phyloP scores from a whole-genome alignment of 257 asterid species.

The Galeopsis tetrahit region DNA sequence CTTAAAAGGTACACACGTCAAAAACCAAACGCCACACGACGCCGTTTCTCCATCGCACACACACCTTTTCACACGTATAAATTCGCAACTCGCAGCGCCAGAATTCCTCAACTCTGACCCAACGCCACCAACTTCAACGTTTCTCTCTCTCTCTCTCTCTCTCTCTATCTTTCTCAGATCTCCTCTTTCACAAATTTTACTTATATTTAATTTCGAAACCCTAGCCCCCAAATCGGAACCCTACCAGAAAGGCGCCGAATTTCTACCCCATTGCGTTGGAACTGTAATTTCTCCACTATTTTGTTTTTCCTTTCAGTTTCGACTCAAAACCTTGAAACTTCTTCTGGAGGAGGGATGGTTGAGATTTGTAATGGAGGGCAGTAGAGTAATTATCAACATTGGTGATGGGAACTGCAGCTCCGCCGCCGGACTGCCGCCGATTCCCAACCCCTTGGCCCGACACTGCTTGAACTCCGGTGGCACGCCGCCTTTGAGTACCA shows the following conservation, averaged over 20 bases:
- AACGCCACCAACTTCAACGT: slow-evolving; percentile 36
- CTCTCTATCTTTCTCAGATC: slow-evolving; percentile 29
- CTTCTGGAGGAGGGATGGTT: slow-evolving; percentile 59
- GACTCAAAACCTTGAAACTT: slow-evolving; percentile 22
- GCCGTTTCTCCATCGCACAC: slow-evolving; percentile 29
- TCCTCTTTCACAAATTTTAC: slow-evolving; percentile 33
- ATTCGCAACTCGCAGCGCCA: slow-evolving; percentile 25
- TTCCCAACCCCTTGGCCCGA: slow-evolving; percentile 55
- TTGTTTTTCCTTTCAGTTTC: background rate
- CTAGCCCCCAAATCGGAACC: slow-evolving; percentile 49
- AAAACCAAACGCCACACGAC: slow-evolving; percentile 35
- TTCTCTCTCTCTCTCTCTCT: slow-evolving; percentile 22
- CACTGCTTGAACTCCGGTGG: slow-evolving; percentile 48
- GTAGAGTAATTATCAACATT: slow-evolving; percentile 52
- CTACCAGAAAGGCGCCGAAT: slow-evolving; percentile 19
- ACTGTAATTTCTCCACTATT: slow-evolving; percentile 9
- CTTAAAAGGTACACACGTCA: slow-evolving; percentile 37
- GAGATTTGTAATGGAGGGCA: slow-evolving; percentile 78
- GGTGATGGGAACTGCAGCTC: slow-evolving; percentile 56
- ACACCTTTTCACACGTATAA: background rate
- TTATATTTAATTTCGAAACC: slow-evolving; percentile 40
- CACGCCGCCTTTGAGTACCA: slow-evolving; percentile 44
- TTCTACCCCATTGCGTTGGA: slow-evolving; percentile 21
- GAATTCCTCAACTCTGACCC: slow-evolving; percentile 27
- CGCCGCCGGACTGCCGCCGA: slow-evolving; percentile 75